Conservation (phyloP, 768 basidiomycete species). For the Tulasnella sp. region DNA sequence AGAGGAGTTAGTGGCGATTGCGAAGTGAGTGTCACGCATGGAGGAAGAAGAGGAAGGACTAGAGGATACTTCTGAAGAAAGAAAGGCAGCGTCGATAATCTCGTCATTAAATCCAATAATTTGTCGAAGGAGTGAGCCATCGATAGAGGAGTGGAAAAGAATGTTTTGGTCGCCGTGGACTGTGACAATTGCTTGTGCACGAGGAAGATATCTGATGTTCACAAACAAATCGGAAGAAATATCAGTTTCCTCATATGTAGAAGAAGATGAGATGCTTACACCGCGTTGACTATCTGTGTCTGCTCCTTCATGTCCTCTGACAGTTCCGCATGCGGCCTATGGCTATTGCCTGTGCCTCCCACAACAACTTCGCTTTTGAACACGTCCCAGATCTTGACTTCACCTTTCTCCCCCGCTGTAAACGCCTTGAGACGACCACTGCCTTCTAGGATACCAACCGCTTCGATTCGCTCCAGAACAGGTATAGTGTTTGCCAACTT, state of each 20-base stretch:
- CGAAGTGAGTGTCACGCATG: constrained; percentile 58
- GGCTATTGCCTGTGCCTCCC: constrained; percentile 29
- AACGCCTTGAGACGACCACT: constrained; percentile 50
- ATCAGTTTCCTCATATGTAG: too few species aligned
- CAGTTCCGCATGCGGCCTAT: constrained; percentile 34
- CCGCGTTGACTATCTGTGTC: constrained; percentile 65
- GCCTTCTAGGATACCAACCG: constrained; percentile 40
- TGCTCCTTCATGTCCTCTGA: constrained; percentile 62
- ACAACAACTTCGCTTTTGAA: constrained; percentile 46
- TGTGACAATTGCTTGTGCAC: constrained; percentile 57
- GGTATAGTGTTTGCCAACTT: constrained; percentile 69
- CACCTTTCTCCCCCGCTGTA: constrained; percentile 86
- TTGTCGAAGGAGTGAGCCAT: constrained; percentile 57
- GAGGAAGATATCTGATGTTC: constrained; percentile 60
- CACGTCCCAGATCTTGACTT: constrained; percentile 77
- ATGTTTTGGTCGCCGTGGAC: constrained; percentile 97
- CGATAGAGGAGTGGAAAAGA: constrained; percentile 72
- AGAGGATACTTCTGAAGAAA: constrained; percentile 38
- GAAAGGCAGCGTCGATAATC: constrained; percentile 80
- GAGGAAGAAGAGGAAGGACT: constrained; percentile 19
- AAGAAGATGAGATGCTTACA: constrained; percentile 45
- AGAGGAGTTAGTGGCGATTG: constrained; percentile 95
- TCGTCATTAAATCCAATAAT: constrained; percentile 97
- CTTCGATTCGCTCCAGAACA: constrained; percentile 76
- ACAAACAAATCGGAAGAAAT: too few species aligned